Evolutionary conservation across 108 stramenopile genomes (phyloP).

Genomic region (Nitzschia inconspicua): DNA sequence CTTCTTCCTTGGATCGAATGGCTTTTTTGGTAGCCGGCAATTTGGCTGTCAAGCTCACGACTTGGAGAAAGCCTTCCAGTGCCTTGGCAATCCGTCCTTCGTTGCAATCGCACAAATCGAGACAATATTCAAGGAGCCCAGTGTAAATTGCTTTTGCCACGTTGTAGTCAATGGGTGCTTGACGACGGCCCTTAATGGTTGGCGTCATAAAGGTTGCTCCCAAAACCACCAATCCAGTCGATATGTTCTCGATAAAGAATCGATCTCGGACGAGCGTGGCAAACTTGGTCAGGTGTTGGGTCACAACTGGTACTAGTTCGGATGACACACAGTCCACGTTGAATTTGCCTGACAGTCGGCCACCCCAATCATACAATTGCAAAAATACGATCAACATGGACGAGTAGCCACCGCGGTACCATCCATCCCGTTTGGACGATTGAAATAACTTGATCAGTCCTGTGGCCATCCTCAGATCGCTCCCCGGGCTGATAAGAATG

Average conservation of each 20-base stretch:
- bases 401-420: conserved; percentile 30
- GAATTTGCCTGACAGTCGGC: conserved; percentile 22
- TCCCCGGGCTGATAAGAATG: conserved; percentile 20
- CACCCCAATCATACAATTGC: conserved; percentile 28
- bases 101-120: conserved; percentile 26
- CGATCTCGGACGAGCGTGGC: conserved; percentile 1
- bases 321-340: conserved; percentile 22
- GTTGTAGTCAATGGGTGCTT: conserved; percentile 34
- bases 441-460: conserved; percentile 2
- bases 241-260: conserved; percentile 23
- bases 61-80: conserved; percentile 10
- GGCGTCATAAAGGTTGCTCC: conserved; percentile 23
- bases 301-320: conserved; percentile 13
- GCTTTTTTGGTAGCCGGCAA: conserved; percentile 22
- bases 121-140: conserved; percentile 22
- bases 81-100: conserved; percentile 4
- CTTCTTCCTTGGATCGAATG: conserved; percentile 1
- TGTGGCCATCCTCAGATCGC: neutral
- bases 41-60: neutral
- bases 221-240: conserved; percentile 18
- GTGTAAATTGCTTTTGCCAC: conserved; percentile 23
- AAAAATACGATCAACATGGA: conserved; percentile 21
- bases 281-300: conserved; percentile 6
- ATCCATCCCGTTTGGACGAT: conserved; percentile 7
- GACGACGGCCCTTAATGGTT: conserved; percentile 1